phyloP scores from a whole-genome alignment of 2,329 filamentous ascomycete species.

The Colletotrichum camelliae region DNA sequence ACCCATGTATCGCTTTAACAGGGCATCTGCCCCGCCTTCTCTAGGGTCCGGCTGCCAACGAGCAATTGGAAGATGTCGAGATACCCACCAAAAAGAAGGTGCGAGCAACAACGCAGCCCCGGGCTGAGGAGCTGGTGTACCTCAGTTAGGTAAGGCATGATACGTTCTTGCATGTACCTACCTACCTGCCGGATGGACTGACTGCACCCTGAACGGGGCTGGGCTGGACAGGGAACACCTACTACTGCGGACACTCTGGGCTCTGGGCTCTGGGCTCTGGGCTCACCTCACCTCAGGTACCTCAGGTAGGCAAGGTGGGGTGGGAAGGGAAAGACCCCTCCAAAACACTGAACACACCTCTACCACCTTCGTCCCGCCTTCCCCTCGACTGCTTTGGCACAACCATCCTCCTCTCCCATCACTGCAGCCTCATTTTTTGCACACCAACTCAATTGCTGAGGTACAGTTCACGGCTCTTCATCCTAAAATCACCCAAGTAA shows the following conservation, averaged over 20 bases:
- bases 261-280: background rate
- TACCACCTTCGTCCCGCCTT: slow-evolving; percentile 1
- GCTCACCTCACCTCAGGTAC: slow-evolving; percentile 2
- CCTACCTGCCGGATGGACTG: background rate
- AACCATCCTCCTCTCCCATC: background rate
- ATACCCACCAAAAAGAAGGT: slow-evolving; percentile 17
- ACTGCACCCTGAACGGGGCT: background rate
- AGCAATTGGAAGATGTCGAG: slow-evolving; percentile 6
- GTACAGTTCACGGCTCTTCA: background rate
- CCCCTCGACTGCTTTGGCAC: background rate
- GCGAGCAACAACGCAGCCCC: background rate
- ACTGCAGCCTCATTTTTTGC: slow-evolving; percentile 2
- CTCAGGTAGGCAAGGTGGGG: background rate
- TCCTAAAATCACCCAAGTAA: background rate
- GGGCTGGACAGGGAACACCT: background rate
- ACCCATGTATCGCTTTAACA: slow-evolving; percentile 13
- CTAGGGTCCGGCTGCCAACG: background rate
- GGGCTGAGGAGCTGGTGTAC: background rate
- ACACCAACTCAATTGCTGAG: background rate
- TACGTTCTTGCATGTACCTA: background rate
- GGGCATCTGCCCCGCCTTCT: slow-evolving; percentile 11
- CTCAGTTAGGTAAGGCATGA: background rate
- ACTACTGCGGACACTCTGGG: background rate
- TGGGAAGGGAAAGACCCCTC: slow-evolving; percentile 20
- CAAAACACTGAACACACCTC: slow-evolving; percentile 6